Evolutionary conservation across 106 monocot genomes (phyloP).

Genomic region (Phalaenopsis aphrodite): DNA sequence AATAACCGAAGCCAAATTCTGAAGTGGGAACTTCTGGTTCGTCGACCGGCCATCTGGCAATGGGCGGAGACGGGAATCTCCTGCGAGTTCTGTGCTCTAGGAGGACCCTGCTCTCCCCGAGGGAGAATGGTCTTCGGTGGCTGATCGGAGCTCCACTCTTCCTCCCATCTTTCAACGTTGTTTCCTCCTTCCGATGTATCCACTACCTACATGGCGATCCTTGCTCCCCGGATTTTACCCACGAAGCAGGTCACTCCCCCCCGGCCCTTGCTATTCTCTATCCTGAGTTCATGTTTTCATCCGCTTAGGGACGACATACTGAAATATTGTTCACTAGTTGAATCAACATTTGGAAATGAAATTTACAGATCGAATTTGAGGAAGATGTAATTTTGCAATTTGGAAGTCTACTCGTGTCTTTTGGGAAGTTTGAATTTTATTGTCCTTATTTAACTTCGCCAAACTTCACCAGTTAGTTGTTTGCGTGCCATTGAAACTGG

Average conservation of each 20-base stretch:
- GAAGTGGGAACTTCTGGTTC: neutral
- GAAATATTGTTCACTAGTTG: neutral
- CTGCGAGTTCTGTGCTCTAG: slow-evolving; percentile 37
- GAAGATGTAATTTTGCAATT: neutral
- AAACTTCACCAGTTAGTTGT: neutral
- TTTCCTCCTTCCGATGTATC: slow-evolving; percentile 42
- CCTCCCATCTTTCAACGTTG: slow-evolving; percentile 37
- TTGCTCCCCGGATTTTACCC: slow-evolving; percentile 33
- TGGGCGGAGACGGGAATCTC: slow-evolving; percentile 13
- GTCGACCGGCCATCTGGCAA: neutral
- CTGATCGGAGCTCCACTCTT: slow-evolving; percentile 51
- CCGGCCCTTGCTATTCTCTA: neutral
- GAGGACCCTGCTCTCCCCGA: slow-evolving; percentile 18
- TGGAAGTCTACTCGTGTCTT: neutral
- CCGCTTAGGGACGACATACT: neutral
- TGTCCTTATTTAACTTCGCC: neutral
- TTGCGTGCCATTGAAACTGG: neutral
- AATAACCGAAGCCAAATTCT: too few species aligned
- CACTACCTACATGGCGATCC: slow-evolving; percentile 23
- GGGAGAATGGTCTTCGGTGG: slow-evolving; percentile 23
- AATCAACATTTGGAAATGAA: neutral
- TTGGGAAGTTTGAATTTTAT: neutral
- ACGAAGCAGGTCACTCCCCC: slow-evolving; percentile 34
- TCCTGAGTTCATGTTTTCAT: neutral
- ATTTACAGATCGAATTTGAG: neutral